These are phyloP conservation scores for Sarocladium kiliense DNA, from an alignment of 2,329 filamentous ascomycete species.

Conservation along the genomic window DNA sequence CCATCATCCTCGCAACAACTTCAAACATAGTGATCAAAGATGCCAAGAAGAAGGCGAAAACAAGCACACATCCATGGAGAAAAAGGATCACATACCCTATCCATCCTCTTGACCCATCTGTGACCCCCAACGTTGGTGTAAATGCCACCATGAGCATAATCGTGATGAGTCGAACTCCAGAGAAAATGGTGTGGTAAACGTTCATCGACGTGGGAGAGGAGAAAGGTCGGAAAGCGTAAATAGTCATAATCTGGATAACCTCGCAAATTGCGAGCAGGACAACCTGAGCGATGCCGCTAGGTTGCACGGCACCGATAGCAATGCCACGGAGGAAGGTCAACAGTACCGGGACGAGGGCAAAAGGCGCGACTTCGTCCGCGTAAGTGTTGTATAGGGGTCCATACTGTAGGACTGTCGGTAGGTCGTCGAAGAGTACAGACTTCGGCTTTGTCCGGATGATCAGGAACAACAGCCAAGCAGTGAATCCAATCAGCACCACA, in stretches of 20 bases:
- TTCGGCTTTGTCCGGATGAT: slow-evolving; percentile 78
- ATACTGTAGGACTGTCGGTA: slow-evolving; percentile 83
- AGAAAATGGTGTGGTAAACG: slow-evolving; percentile 83
- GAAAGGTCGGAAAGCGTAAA: slow-evolving; percentile 88
- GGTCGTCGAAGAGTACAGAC: slow-evolving; percentile 85
- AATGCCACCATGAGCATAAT: slow-evolving; percentile 78
- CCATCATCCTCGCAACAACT: slow-evolving; percentile 74
- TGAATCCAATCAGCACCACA: slow-evolving; percentile 65
- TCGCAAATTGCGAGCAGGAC: slow-evolving; percentile 91
- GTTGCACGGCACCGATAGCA: slow-evolving; percentile 87
- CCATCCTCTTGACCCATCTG: slow-evolving; percentile 81
- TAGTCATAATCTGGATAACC: slow-evolving; percentile 79
- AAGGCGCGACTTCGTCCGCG: slow-evolving; percentile 85
- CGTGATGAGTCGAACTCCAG: slow-evolving; percentile 68
- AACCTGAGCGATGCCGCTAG: slow-evolving; percentile 87
- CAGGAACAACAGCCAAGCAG: slow-evolving; percentile 72
- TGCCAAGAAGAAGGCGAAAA: slow-evolving; percentile 92
- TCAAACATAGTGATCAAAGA: slow-evolving; percentile 87
- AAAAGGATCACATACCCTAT: slow-evolving; percentile 88
- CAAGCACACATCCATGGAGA: slow-evolving; percentile 76
- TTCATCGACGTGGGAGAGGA: slow-evolving; percentile 95
- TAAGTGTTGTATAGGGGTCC: slow-evolving; percentile 97
- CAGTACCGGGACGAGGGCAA: slow-evolving; percentile 80
- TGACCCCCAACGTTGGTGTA: slow-evolving; percentile 73
- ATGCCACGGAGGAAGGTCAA: slow-evolving; percentile 83